Base-by-base conservation (phyloP, 108 stramenopile genomes). In the Schizochytrium sp. region DNA sequence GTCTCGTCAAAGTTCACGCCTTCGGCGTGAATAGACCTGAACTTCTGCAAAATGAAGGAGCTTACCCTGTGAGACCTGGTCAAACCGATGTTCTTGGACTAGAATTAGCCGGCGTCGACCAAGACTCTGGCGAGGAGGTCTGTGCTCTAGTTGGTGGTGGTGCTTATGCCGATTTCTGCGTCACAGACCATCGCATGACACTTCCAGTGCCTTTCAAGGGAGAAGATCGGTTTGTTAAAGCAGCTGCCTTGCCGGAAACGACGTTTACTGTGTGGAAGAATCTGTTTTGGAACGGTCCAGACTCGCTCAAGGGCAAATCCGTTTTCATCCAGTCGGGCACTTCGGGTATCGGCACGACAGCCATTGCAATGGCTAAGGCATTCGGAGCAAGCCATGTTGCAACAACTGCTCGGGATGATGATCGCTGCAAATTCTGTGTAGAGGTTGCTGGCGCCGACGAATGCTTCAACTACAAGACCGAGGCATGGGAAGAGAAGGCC, bases 201-300 rank as follows among this genome's bases (percentile, higher is more conserved):
- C 53, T 83, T 8, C 76, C 76, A 42, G 28, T 83, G 38, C 50
- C 76, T 0, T 49, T 55, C 28, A 5, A 49, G 28, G 53, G 53
- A 5, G 76, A 49, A 13, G 76, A 83, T 53, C 47, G 47, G 28
- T 83, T 83, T 40, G 76, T 55, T 13, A 47, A 53, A 7, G 47
- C 76, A n/a, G 76, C 76, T 7, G 76, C 76, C 28, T 53, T 83
- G 47, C 76, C 76, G 45, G 76, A 83, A 53, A 83, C 76, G 45
- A 55, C 53, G n/a, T 83, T 83, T 28, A 83, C 76, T n/a, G 76
- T 83, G 76, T 83, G 76, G 76, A 83, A 83, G 76, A 83, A 83
- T 40, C 50, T 83, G 50, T 83, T 83, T 42, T 49, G 50, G 53
- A 53, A 55, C 47, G 53, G 53, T 8, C 76, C 76, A 10, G 76